Conservation (phyloP, 2,329 filamentous ascomycete genomes). For the Epichloe glyceriae region DNA sequence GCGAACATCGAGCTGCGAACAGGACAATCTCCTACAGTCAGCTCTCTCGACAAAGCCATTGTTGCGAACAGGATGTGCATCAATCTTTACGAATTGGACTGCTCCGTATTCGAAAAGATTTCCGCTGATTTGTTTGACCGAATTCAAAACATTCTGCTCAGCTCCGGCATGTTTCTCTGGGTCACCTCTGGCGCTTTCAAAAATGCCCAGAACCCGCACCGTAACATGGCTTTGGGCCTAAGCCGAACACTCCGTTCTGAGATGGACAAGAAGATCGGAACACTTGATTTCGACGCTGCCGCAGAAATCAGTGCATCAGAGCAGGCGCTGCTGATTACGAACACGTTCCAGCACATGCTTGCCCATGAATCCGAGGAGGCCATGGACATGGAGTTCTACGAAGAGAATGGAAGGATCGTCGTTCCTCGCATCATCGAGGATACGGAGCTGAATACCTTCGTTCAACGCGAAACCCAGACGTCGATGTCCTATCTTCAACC, state of each 20-base stretch:
- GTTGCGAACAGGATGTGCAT: neutral
- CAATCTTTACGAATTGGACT: slow-evolving; percentile 26
- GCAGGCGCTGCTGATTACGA: neutral
- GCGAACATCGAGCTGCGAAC: neutral
- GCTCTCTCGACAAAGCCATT: slow-evolving; percentile 5
- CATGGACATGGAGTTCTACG: slow-evolving; percentile 19
- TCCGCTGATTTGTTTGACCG: slow-evolving; percentile 7
- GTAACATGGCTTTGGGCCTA: slow-evolving; percentile 33
- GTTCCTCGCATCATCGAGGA: slow-evolving; percentile 18
- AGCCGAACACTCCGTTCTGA: slow-evolving; percentile 34
- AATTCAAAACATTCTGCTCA: neutral
- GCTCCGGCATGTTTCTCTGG: slow-evolving; percentile 25
- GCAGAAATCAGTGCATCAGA: slow-evolving; percentile 5
- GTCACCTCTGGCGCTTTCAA: slow-evolving; percentile 26
- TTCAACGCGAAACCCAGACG: slow-evolving; percentile 15
- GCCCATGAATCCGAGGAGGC: slow-evolving; percentile 1
- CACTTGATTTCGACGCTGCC: slow-evolving; percentile 30
- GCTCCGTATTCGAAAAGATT: slow-evolving; percentile 28
- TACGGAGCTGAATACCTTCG: slow-evolving; percentile 13
- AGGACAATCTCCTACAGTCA: slow-evolving; percentile 10
- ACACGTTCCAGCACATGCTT: neutral
- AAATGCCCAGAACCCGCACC: slow-evolving; percentile 22
- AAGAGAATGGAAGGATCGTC: slow-evolving; percentile 14
- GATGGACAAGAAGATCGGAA: slow-evolving; percentile 29
- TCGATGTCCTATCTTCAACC: slow-evolving; percentile 17